These are phyloP conservation scores for Luffa aegyptiaca DNA, from an alignment of 306 rosid genomes.

Conservation along the genomic window DNA sequence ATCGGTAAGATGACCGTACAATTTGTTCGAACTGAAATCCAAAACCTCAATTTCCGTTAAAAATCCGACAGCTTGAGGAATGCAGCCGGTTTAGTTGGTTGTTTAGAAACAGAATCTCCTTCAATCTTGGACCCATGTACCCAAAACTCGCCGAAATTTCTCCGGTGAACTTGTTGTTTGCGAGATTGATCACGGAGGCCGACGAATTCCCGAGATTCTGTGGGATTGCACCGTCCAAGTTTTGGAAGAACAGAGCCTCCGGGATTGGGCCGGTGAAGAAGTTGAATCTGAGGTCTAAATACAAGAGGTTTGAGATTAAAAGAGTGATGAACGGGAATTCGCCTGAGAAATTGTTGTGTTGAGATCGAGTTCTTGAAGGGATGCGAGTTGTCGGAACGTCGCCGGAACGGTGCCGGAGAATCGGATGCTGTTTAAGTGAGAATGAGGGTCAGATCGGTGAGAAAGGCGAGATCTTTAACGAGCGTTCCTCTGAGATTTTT, in stretches of 20 bases:
- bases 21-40: constrained; percentile 68
- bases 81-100: constrained; percentile 81
- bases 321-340: constrained; percentile 49
- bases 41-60: constrained; percentile 72
- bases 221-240: constrained; percentile 80
- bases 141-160: constrained; percentile 72
- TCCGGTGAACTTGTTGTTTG: constrained; percentile 69
- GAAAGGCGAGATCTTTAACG: constrained; percentile 59
- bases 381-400: constrained; percentile 40
- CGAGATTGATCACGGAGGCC: constrained; percentile 85
- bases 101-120: constrained; percentile 79
- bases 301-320: constrained; percentile 57
- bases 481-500: constrained; percentile 73
- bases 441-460: constrained; percentile 56
- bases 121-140: constrained; percentile 46
- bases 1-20: constrained; percentile 74
- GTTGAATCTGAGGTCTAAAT: constrained; percentile 87
- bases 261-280: constrained; percentile 64
- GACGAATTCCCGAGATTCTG: constrained; percentile 73
- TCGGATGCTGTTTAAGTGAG: constrained; percentile 79
- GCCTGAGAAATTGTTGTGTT: constrained; percentile 83
- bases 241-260: constrained; percentile 48
- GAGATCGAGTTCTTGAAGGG: constrained; percentile 72
- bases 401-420: constrained; percentile 64
- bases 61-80: constrained; percentile 80